Base-by-base conservation (phyloP, 352 stramenopile genomes). In the Globisporangium lucens region DNA sequence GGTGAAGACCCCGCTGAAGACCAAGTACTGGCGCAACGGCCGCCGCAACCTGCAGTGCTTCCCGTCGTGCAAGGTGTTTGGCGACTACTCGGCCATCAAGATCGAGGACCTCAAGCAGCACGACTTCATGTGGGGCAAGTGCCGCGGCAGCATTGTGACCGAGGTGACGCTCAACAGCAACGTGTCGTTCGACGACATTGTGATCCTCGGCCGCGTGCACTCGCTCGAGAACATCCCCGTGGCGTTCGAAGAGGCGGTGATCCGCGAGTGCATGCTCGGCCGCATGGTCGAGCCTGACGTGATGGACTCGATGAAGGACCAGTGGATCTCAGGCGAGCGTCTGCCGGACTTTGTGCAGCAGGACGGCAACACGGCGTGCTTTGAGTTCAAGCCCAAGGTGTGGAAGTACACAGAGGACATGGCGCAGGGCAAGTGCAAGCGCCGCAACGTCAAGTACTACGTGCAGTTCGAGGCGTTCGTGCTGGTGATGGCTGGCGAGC, bases 41-140 rank as follows among this genome's bases (percentile, higher is more conserved):
- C 85, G 89, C n/a, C 89, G 89, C 61, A 97, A 97, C 66, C 72
- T 97, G 17, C 89, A 97, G 75, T 97, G 89, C 73, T 97, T 97
- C 69, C 89, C 89, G 35, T 87, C 77, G 6, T 97, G 89, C 71
- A 94, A 94, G 65, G 85, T 94, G n/a, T 96, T 94, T 68, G 89
- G 89, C 2, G 89, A 97, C 77, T 97, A 97, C 75, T 95, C 85
- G 56, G 80, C 85, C 27, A 94, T 94, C 77, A 94, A 94, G 75
- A 90, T 95, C 55, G 84, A 95, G 68, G 86, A 94, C 71, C 72
- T 95, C 9, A 94, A 94, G 80, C 85, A 94, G 68, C 87, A 95
- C 68, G 87, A 95, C 67, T 95, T 95, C 58, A 95, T 95, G 87
- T 95, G 87, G 87, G 87, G 87, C 76, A 95, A 95, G 74, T 95